These are phyloP conservation scores for Camillea tinctor DNA, from an alignment of 2,329 filamentous ascomycete species.

Conservation along the genomic window DNA sequence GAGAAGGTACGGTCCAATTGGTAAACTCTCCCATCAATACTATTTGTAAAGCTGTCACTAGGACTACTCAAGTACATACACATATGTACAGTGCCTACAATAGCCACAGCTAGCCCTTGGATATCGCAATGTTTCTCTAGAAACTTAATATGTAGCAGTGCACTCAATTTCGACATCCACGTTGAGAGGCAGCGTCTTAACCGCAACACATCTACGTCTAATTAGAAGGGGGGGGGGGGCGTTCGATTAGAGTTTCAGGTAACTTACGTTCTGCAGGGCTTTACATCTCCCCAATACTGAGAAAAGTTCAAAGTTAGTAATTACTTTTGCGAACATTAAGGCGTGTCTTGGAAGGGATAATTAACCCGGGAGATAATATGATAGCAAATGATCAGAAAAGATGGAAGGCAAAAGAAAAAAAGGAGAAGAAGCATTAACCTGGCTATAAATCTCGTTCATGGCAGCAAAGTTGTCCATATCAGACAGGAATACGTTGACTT, in stretches of 20 bases:
- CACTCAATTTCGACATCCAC: conserved; percentile 27
- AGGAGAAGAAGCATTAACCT: background rate
- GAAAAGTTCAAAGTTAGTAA: background rate
- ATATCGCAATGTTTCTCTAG: background rate
- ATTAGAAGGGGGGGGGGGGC: background rate
- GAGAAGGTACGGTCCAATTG: background rate
- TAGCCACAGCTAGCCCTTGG: background rate
- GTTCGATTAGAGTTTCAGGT: background rate
- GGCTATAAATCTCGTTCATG: conserved; percentile 72
- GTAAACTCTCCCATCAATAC: background rate
- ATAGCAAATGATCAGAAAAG: no score
- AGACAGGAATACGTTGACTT: conserved; percentile 71
- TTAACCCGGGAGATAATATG: no score
- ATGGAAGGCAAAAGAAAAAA: no score
- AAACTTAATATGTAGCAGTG: conserved; percentile 23
- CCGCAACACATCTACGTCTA: conserved; percentile 19
- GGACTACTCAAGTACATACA: background rate
- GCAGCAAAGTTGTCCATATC: conserved; percentile 72
- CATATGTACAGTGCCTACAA: background rate
- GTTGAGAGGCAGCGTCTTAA: conserved; percentile 23
- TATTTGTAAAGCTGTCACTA: background rate
- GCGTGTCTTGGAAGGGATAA: no score
- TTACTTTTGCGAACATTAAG: background rate
- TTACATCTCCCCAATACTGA: conserved; percentile 59
- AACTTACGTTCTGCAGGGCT: conserved; percentile 44